Evolutionary conservation across 2,329 filamentous ascomycete species (phyloP).

Genomic region (Fusarium coffeatum): DNA sequence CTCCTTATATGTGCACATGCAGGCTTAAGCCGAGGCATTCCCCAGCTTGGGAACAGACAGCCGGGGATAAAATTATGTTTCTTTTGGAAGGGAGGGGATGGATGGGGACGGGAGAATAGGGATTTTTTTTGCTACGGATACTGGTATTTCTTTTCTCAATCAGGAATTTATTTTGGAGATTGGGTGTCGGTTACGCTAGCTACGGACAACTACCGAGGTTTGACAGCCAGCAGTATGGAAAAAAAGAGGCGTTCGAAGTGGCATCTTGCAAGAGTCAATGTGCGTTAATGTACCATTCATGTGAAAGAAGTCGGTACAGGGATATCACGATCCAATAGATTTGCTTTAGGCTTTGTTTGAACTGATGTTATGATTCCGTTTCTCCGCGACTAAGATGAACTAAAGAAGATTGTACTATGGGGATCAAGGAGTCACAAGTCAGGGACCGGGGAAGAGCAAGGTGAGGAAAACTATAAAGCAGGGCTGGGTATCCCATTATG

Average conservation of each 20-base stretch:
- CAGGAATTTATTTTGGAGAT: constrained; percentile 28
- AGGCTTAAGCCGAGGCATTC: constrained; percentile 41
- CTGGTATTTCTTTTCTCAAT: constrained; percentile 13
- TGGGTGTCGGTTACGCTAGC: constrained; percentile 27
- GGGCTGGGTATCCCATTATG: constrained; percentile 42
- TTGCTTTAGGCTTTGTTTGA: constrained; percentile 38
- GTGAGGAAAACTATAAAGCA: constrained; percentile 46
- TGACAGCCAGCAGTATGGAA: constrained; percentile 24
- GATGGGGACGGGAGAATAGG: constrained; percentile 5
- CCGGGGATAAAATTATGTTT: not conserved
- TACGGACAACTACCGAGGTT: constrained; percentile 42
- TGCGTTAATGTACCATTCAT: constrained; percentile 37
- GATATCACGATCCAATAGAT: constrained; percentile 42
- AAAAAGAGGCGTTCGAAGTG: constrained; percentile 43
- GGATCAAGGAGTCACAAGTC: constrained; percentile 26
- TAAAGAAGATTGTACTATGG: constrained; percentile 24
- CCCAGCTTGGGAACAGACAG: not conserved
- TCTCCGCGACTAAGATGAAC: constrained; percentile 28
- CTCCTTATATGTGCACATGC: constrained; percentile 24
- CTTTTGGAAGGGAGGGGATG: constrained; percentile 4
- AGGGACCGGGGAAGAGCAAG: constrained; percentile 4
- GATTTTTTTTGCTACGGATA: constrained; percentile 20
- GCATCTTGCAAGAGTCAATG: constrained; percentile 25
- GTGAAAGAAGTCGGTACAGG: constrained; percentile 36
- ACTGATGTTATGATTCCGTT: constrained; percentile 41